Evolutionary conservation across 1,284 basidiomycete species (phyloP), one percentile per base, ranked within the genome.

Genomic region (Rhodofomes roseus): DNA sequence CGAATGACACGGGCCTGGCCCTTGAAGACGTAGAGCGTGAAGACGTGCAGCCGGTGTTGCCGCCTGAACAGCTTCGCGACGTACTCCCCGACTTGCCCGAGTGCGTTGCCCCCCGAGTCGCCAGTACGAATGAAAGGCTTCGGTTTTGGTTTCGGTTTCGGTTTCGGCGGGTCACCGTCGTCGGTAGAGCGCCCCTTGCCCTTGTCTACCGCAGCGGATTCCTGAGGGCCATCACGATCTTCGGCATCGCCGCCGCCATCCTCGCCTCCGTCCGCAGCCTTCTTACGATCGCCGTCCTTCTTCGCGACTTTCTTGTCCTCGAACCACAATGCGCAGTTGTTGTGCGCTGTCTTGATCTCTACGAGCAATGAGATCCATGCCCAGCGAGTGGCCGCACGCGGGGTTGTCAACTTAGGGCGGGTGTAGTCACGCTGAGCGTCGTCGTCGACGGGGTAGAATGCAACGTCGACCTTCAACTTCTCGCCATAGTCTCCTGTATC

Each of bases 21-120:
- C 7, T 55, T 55, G 31, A 53, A 59, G 37, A 68, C 51, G 52
- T 63, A n/a, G 11, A 67, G 18, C 46, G 59, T 54, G 57, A 63
- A 64, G 29, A 59, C 11, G 48, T 59, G 60, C 36, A 37, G 41
- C 2, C 60, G 59, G 11, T 62, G 61, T 40, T 67, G 65, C 11
- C 43, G 57, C 18, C 36, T 22, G 39, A 56, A 36, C 6, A 60
- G 25, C 16, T 54, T 48, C 46, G 46, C 4, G 14, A 48, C 46
- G 9, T 48, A 48, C 25, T 48, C 46, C 4, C 25, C 18, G 9
- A 48, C 29, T 22, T 48, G 46, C 2, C 25, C 25, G 23, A 48
- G 46, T 12, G 41, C 11, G n/a, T 7, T n/a, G 16, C 39, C 20
- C 16, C 8, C 39, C 16, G 12, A 14, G 4, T 14, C 14, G 20